These are phyloP conservation scores for Beta macrorhiza DNA, from an alignment of 179 eudicot species.

Conservation along the genomic window DNA sequence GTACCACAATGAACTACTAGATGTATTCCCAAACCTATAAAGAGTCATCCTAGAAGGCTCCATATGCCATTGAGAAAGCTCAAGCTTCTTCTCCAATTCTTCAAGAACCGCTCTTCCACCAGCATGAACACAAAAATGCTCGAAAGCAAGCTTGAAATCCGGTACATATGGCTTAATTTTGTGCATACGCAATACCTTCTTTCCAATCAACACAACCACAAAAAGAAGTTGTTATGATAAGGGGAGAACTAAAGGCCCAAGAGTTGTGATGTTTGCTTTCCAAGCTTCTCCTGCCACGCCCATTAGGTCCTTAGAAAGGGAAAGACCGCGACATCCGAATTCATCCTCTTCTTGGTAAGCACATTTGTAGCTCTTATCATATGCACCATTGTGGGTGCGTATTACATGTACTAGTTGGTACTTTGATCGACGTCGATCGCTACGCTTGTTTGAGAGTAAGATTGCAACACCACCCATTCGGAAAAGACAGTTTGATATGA, in stretches of 20 bases:
- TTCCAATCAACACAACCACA: conserved; percentile 19
- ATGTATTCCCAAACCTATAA: conserved; percentile 37
- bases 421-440: conserved; percentile 30
- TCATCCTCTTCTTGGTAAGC: conserved; percentile 37
- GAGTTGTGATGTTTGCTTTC: conserved; percentile 35
- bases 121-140: conserved; percentile 41
- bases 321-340: conserved; percentile 12
- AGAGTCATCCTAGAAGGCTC: conserved; percentile 42
- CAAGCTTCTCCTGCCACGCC: conserved; percentile 35
- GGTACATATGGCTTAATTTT: conserved; percentile 36
- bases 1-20: conserved; percentile 40
- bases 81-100: conserved; percentile 30
- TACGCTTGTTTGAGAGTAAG: conserved; percentile 26
- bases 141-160: conserved; percentile 36
- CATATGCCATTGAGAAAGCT: conserved; percentile 30
- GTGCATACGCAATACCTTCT: conserved; percentile 17
- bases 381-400: conserved; percentile 37
- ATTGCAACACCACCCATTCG: conserved; percentile 43
- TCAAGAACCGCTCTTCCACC: conserved; percentile 38
- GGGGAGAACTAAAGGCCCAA: conserved; percentile 35
- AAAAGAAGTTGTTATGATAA: conserved; percentile 32
- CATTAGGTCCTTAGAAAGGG: conserved; percentile 38
- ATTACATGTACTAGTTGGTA: conserved; percentile 34
- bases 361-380: conserved; percentile 27
- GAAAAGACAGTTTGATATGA: conserved; percentile 36